A percentile compares a stretch with the other conserved stretches of the same genome.
phyloP scores from a whole-genome alignment of 371 early-diverging fungal species.

The Lichtheimia hyalospora region DNA sequence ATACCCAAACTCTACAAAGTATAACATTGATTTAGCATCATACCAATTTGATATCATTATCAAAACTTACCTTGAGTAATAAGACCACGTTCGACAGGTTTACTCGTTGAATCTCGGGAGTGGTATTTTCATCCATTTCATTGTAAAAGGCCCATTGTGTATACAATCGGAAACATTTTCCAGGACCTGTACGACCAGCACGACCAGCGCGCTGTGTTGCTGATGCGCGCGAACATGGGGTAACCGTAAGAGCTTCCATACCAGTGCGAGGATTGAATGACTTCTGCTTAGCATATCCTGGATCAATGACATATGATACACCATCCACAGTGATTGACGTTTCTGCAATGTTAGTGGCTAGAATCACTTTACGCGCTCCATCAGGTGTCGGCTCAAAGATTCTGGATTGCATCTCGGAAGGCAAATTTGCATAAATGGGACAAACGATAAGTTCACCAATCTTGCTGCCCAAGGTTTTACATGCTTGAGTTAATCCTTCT shows the following conservation, averaged over 20 bases:
- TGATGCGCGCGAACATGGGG: constrained; percentile 93
- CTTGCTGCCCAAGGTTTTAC: constrained; percentile 83
- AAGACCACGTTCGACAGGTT: constrained; percentile 93
- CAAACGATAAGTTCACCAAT: constrained; percentile 91
- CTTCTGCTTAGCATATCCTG: constrained; percentile 97
- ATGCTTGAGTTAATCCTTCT: constrained; percentile 78
- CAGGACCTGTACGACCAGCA: constrained; percentile 97
- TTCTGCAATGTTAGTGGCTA: constrained; percentile 99
- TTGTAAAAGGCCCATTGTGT: constrained; percentile 94
- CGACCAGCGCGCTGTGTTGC: constrained; percentile 98
- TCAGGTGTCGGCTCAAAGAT: constrained; percentile 97
- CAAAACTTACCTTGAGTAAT: constrained; percentile 71
- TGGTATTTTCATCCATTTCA: constrained; percentile 92
- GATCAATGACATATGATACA: constrained; percentile 79
- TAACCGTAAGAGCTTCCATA: constrained; percentile 95
- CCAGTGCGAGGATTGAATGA: constrained; percentile 92
- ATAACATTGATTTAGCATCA: constrained; percentile 1
- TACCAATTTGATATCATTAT: background rate
- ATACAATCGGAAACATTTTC: constrained; percentile 98
- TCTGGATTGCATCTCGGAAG: constrained; percentile 90
- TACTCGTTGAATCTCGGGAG: constrained; percentile 96
- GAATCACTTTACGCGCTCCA: constrained; percentile 94
- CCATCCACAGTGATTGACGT: constrained; percentile 99
- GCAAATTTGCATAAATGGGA: constrained; percentile 95
- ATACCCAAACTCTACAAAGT: constrained; percentile 80